Conservation (phyloP, 306 rosid species). For the Biancaea sappan region DNA sequence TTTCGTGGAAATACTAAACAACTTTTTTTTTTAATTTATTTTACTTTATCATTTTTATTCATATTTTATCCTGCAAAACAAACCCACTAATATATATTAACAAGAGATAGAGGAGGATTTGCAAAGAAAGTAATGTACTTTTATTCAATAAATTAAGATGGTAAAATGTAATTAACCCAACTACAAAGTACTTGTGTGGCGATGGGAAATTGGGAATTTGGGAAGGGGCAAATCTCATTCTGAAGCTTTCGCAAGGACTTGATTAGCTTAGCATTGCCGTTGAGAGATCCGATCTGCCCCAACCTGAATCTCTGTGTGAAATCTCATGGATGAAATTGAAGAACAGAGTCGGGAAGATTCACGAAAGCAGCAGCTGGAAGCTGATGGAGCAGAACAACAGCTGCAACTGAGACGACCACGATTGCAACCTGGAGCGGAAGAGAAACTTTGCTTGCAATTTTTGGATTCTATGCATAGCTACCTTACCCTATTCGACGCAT, state of each 20-base stretch:
- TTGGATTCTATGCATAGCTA: conserved; percentile 71
- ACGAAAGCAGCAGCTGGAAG: conserved; percentile 4
- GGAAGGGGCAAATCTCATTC: too few relatives aligned
- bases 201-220: too few relatives aligned
- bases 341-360: conserved; percentile 25
- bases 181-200: too few relatives aligned
- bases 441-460: conserved; percentile 58
- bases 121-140: too few relatives aligned
- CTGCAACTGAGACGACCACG: not conserved
- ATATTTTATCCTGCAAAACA: too few relatives aligned
- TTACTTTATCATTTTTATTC: too few relatives aligned
- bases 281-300: not conserved
- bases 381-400: conserved; percentile 29
- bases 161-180: too few relatives aligned
- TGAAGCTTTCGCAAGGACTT: not conserved
- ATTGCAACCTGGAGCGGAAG: conserved; percentile 31
- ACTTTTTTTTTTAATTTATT: too few relatives aligned
- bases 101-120: too few relatives aligned
- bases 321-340: conserved; percentile 41
- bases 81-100: too few relatives aligned
- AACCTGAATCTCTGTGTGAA: not conserved
- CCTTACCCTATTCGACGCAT: conserved; percentile 51
- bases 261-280: not conserved
- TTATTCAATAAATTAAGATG: too few relatives aligned
- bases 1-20: too few relatives aligned